Evolutionary conservation across 352 stramenopile genomes (phyloP).

Genomic region (Albugo laibachii): DNA sequence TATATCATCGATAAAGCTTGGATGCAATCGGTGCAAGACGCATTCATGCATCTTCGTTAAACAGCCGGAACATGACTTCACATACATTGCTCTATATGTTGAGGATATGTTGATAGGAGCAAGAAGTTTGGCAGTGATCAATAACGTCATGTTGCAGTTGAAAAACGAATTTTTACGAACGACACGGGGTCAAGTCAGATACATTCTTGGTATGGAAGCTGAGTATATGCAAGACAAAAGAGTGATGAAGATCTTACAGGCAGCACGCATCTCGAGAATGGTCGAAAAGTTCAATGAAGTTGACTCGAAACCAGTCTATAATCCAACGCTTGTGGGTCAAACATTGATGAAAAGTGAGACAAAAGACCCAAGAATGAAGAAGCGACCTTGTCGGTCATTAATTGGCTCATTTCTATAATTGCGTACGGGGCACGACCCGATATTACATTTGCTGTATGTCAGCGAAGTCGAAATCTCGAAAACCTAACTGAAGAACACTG

Average conservation of each 20-base stretch:
- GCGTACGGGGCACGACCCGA: not conserved
- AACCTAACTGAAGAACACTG: not conserved
- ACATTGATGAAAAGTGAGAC: not conserved
- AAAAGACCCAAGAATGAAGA: not conserved
- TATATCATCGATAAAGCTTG: slow-evolving; percentile 3
- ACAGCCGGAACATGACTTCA: not conserved
- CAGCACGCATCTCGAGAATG: not conserved
- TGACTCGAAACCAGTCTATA: not conserved
- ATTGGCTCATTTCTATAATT: not conserved
- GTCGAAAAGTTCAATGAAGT: not conserved
- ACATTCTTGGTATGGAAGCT: slow-evolving; percentile 13
- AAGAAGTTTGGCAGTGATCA: not conserved
- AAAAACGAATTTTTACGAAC: slow-evolving; percentile 8
- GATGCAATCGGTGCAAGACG: slow-evolving; percentile 1
- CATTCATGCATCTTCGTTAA: slow-evolving; percentile 11
- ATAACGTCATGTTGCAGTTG: slow-evolving; percentile 3
- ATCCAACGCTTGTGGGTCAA: no score
- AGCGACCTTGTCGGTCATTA: not conserved
- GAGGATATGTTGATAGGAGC: slow-evolving; percentile 8
- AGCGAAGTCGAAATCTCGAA: not conserved
- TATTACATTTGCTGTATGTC: not conserved
- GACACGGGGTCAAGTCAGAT: slow-evolving; percentile 3
- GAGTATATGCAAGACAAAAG: slow-evolving; percentile 2
- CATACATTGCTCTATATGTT: slow-evolving; percentile 8
- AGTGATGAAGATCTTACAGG: not conserved